Conservation (phyloP, 75 land plant species). For the Azolla pinnata region DNA sequence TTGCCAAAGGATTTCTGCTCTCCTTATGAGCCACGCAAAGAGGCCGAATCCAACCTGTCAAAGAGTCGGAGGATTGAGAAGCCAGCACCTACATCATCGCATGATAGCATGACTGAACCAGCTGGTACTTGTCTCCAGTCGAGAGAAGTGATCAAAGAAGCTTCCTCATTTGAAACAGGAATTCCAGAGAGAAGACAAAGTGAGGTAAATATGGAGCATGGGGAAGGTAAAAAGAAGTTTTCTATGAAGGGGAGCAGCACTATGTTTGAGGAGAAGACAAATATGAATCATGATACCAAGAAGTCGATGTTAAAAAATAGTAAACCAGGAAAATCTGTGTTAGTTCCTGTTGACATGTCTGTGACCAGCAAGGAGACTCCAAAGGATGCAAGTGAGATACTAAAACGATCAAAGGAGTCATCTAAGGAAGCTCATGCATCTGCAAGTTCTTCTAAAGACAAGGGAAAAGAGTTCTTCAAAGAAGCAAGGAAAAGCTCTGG, state of each 20-base stretch:
- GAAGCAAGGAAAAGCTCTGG: constrained; percentile 14
- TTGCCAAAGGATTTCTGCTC: not conserved
- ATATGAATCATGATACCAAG: not conserved
- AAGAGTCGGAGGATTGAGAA: not conserved
- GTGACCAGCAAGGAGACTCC: constrained; percentile 2
- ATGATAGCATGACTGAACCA: constrained; percentile 2
- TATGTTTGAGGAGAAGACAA: not conserved
- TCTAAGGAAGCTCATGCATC: constrained; percentile 10
- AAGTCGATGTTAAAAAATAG: constrained; percentile 12
- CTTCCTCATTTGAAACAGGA: not conserved
- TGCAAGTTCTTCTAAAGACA: constrained; percentile 18
- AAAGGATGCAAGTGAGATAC: constrained; percentile 11
- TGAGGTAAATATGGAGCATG: not conserved
- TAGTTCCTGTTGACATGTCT: constrained; percentile 9
- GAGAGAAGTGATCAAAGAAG: not conserved
- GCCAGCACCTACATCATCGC: not conserved
- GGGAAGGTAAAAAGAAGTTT: not conserved
- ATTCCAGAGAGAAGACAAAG: not conserved
- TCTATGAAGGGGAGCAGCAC: not conserved
- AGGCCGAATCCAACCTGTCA: not conserved
- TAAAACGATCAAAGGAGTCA: constrained; percentile 25
- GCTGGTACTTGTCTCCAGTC: not conserved
- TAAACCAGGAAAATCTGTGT: constrained; percentile 7
- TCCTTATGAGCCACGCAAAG: not conserved
- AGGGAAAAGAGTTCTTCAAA: constrained; percentile 7